Conservation (phyloP, 352 stramenopile species). For the Phytophthora kernoviae region DNA sequence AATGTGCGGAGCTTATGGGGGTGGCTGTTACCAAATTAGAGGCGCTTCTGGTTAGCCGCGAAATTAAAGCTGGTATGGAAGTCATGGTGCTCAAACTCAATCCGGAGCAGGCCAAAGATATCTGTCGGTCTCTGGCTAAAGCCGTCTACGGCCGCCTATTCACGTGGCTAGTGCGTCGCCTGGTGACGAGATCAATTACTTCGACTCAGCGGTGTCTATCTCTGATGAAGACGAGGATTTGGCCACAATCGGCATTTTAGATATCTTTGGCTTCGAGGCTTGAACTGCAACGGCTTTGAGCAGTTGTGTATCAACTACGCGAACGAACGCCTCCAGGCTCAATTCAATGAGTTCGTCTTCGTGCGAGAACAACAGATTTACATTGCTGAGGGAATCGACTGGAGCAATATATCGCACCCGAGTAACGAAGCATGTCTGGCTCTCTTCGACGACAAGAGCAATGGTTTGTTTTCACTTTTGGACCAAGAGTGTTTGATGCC, state of each 20-base stretch:
- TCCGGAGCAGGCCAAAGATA: slow-evolving; percentile 83
- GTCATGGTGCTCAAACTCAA: slow-evolving; percentile 82
- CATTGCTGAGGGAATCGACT: slow-evolving; percentile 86
- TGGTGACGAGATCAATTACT: slow-evolving; percentile 84
- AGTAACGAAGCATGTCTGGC: slow-evolving; percentile 82
- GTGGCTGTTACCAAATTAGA: slow-evolving; percentile 84
- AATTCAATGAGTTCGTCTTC: slow-evolving; percentile 92
- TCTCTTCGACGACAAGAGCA: slow-evolving; percentile 84
- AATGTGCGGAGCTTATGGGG: slow-evolving; percentile 89
- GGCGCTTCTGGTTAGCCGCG: slow-evolving; percentile 85
- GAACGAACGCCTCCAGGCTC: slow-evolving; percentile 82
- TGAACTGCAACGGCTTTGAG: slow-evolving; percentile 85
- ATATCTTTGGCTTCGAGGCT: slow-evolving; percentile 91
- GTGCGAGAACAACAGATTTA: slow-evolving; percentile 87
- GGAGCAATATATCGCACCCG: slow-evolving; percentile 77
- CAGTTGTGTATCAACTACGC: slow-evolving; percentile 90
- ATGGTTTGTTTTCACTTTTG: slow-evolving; percentile 79
- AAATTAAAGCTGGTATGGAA: slow-evolving; percentile 93
- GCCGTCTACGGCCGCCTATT: slow-evolving; percentile 97
- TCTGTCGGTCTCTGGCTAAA: slow-evolving; percentile 95
- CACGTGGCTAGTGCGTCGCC: slow-evolving; percentile 91
- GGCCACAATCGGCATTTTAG: slow-evolving; percentile 83
- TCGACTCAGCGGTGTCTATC: slow-evolving; percentile 43
- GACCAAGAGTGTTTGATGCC: slow-evolving; percentile 88
- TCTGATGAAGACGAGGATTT: slow-evolving; percentile 55